Conservation (phyloP, 1,139 yeast species). For the Pichia sp. region DNA sequence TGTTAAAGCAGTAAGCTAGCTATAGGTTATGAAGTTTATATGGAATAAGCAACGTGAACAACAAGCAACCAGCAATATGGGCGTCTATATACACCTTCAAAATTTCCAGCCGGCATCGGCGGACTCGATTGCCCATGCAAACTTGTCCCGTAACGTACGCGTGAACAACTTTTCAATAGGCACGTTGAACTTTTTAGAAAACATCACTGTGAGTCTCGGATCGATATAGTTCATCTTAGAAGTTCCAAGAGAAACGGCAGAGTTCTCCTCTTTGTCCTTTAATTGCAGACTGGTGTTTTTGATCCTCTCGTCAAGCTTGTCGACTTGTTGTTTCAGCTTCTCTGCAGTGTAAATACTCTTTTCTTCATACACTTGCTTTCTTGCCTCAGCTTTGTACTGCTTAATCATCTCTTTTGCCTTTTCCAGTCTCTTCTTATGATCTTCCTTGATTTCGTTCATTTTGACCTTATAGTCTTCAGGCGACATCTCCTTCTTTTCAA, state of each 20-base stretch:
- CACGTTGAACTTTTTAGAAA: slow-evolving; percentile 76
- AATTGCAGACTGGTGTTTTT: slow-evolving; percentile 62
- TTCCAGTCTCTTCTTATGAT: slow-evolving; percentile 37
- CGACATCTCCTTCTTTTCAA: slow-evolving; percentile 49
- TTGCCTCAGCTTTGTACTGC: slow-evolving; percentile 53
- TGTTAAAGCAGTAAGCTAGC: too few relatives aligned
- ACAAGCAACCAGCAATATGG: too few relatives aligned
- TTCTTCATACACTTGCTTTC: slow-evolving; percentile 53
- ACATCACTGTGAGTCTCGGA: slow-evolving; percentile 87
- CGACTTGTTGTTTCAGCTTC: slow-evolving; percentile 67
- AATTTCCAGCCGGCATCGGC: slow-evolving; percentile 87
- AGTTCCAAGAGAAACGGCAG: slow-evolving; percentile 89
- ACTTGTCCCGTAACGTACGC: slow-evolving; percentile 84
- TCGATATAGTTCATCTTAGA: slow-evolving; percentile 93
- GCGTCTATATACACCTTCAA: slow-evolving; percentile 25
- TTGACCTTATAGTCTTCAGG: slow-evolving; percentile 47
- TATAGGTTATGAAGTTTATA: not conserved
- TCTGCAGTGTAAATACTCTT: slow-evolving; percentile 55
- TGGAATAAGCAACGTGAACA: too few relatives aligned
- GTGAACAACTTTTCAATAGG: slow-evolving; percentile 92
- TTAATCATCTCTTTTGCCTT: slow-evolving; percentile 50
- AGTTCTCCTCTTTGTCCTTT: slow-evolving; percentile 89
- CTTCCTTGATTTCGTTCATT: slow-evolving; percentile 45
- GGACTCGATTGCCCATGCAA: slow-evolving; percentile 93
- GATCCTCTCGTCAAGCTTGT: slow-evolving; percentile 65